These are phyloP conservation scores for Syncephalis fuscata DNA, from an alignment of 371 early-diverging fungal species.

Conservation along the genomic window DNA sequence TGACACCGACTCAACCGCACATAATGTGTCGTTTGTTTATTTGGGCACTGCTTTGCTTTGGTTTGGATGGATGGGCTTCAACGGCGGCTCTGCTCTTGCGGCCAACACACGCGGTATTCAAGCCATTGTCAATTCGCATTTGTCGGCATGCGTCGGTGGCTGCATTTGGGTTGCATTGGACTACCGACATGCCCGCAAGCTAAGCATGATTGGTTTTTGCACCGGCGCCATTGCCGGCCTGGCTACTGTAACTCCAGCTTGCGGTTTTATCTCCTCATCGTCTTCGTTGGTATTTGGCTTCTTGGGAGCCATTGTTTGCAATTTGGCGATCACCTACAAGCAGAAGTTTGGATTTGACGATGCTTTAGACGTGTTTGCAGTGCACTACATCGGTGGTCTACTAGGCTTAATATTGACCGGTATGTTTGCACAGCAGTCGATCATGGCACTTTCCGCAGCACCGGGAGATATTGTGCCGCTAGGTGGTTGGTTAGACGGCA, in stretches of 20 bases:
- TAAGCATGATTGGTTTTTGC: slow-evolving; percentile 80
- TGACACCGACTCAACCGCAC: slow-evolving; percentile 48
- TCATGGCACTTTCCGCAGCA: slow-evolving; percentile 55
- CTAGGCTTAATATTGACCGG: slow-evolving; percentile 77
- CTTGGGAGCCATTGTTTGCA: slow-evolving; percentile 48
- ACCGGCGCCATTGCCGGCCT: slow-evolving; percentile 84
- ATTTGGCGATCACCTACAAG: slow-evolving; percentile 62
- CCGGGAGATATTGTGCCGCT: slow-evolving; percentile 20
- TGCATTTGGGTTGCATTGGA: slow-evolving; percentile 71
- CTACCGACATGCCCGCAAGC: slow-evolving; percentile 32
- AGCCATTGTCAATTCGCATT: slow-evolving; percentile 69
- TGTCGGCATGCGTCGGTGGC: slow-evolving; percentile 68
- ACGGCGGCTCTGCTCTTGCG: slow-evolving; percentile 70
- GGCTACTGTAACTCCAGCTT: slow-evolving; percentile 85
- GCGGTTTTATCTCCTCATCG: slow-evolving; percentile 73
- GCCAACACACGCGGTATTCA: slow-evolving; percentile 69
- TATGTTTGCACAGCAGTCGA: slow-evolving; percentile 60
- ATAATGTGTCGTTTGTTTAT: slow-evolving; percentile 77
- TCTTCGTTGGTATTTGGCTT: slow-evolving; percentile 71
- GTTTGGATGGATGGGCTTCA: slow-evolving; percentile 90
- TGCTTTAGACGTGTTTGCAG: slow-evolving; percentile 74
- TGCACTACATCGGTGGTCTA: slow-evolving; percentile 82
- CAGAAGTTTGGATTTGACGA: slow-evolving; percentile 72
- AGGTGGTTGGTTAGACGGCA: slow-evolving; percentile 71
- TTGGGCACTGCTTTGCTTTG: slow-evolving; percentile 75